Conservation (phyloP, 306 rosid species). For the Oemleria cerasiformis region DNA sequence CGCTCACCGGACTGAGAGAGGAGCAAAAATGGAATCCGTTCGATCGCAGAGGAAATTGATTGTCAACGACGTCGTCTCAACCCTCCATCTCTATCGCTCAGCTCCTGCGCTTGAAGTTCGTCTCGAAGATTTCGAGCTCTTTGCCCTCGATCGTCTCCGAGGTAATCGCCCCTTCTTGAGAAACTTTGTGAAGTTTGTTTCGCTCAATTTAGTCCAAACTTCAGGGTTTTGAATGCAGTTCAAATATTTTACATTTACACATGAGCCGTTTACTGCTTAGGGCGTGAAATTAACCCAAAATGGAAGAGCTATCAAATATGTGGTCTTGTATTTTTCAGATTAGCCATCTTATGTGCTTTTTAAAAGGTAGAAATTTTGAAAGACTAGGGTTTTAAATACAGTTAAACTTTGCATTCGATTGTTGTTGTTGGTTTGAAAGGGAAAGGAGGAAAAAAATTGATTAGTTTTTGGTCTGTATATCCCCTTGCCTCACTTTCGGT, state of each 20-base stretch:
- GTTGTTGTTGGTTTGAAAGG: not conserved
- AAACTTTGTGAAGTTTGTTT: not conserved
- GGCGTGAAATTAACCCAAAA: not conserved
- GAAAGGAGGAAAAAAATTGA: not conserved
- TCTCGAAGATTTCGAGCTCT: conserved; percentile 86
- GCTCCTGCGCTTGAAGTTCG: conserved; percentile 81
- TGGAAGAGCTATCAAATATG: not conserved
- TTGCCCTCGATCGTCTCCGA: conserved; percentile 91
- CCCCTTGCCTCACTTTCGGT: conserved; percentile 4
- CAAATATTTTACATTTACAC: not conserved
- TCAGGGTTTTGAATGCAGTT: no score
- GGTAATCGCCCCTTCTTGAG: conserved; percentile 32
- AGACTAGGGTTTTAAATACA: no score
- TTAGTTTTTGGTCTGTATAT: not conserved
- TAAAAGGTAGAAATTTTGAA: not conserved
- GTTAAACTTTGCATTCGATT: not conserved
- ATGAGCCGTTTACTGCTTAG: not conserved
- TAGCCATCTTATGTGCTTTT: not conserved
- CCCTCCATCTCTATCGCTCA: conserved; percentile 72
- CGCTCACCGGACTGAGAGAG: not conserved
- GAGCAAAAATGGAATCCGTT: conserved; percentile 50
- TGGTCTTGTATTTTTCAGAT: not conserved
- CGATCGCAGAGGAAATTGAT: conserved; percentile 43
- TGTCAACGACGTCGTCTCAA: conserved; percentile 28
- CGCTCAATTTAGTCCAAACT: not conserved